phyloP scores from a whole-genome alignment of 805 yeast genomes.

The Pichia membranifaciens region DNA sequence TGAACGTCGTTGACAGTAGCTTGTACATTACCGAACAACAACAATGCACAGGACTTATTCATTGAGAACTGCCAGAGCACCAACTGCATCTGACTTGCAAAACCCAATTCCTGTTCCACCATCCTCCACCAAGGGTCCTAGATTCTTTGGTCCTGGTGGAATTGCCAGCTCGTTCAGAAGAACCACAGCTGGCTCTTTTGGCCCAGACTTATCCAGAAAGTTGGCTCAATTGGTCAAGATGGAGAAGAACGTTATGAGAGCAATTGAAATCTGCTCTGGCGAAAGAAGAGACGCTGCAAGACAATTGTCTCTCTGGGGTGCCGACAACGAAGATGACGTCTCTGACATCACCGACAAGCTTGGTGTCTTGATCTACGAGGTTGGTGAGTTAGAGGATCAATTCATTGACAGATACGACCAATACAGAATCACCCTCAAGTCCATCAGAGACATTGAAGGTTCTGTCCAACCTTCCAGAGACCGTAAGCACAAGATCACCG shows the following conservation, averaged over 20 bases:
- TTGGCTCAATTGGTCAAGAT: conserved; percentile 69
- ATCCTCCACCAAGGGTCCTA: conserved; percentile 50
- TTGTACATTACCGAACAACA: not conserved
- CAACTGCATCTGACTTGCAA: conserved; percentile 75
- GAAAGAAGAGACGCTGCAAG: conserved; percentile 80
- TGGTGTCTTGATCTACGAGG: conserved; percentile 75
- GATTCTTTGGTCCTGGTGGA: conserved; percentile 84
- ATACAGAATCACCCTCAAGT: conserved; percentile 75
- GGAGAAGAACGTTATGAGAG: conserved; percentile 76
- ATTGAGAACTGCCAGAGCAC: conserved; percentile 70
- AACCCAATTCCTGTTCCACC: conserved; percentile 78
- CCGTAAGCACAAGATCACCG: conserved; percentile 79
- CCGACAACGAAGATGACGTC: conserved; percentile 78
- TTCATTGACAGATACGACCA: conserved; percentile 83
- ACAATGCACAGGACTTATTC: conserved; percentile 82
- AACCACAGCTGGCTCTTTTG: conserved; percentile 70
- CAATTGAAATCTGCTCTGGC: conserved; percentile 68
- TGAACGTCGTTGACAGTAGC: not conserved
- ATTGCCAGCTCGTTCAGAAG: conserved; percentile 46
- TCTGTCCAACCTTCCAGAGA: conserved; percentile 87
- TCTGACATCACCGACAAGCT: conserved; percentile 82
- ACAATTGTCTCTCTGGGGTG: conserved; percentile 83
- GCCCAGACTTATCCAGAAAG: conserved; percentile 75
- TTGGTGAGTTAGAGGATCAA: conserved; percentile 83
- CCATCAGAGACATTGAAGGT: conserved; percentile 78